A percentile compares a stretch with the other conserved stretches of the same genome.
These are phyloP conservation scores for Aspergillus quadrilineatus DNA, from an alignment of 2,329 filamentous ascomycete genomes.

Conservation along the genomic window DNA sequence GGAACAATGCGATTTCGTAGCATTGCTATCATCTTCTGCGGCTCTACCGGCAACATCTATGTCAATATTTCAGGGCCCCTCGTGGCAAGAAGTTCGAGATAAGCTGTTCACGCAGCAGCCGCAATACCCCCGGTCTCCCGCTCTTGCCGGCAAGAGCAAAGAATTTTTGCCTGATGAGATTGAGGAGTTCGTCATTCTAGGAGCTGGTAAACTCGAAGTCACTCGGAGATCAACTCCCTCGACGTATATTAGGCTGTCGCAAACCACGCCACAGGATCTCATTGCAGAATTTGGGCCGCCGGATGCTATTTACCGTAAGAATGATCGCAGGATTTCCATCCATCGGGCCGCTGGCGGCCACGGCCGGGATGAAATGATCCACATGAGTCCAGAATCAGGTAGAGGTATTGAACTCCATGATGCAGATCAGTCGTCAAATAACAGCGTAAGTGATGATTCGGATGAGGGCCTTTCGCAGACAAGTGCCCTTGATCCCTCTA, in stretches of 20 bases:
- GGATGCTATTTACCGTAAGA: constrained; percentile 90
- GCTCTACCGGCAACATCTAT: constrained; percentile 78
- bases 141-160: constrained; percentile 67
- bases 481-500: constrained; percentile 60
- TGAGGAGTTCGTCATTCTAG: constrained; percentile 73
- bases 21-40: constrained; percentile 74
- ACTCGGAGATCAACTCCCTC: constrained; percentile 66
- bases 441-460: constrained; percentile 68
- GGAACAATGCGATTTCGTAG: constrained; percentile 73
- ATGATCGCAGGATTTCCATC: constrained; percentile 83
- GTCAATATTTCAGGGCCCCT: constrained; percentile 86
- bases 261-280: constrained; percentile 89
- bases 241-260: constrained; percentile 72
- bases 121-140: constrained; percentile 70
- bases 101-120: constrained; percentile 74
- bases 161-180: constrained; percentile 87
- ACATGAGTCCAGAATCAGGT: constrained; percentile 37
- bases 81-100: constrained; percentile 80
- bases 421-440: constrained; percentile 72
- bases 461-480: constrained; percentile 57
- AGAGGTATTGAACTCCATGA: constrained; percentile 54
- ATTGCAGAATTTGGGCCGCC: constrained; percentile 88
- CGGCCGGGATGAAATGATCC: constrained; percentile 32
- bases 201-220: constrained; percentile 75
- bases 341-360: constrained; percentile 51